A percentile compares a stretch with the other conserved stretches of the same genome.
Conservation (phyloP, 139 green algal genomes). For the Pseudopediastrum boryanum region DNA sequence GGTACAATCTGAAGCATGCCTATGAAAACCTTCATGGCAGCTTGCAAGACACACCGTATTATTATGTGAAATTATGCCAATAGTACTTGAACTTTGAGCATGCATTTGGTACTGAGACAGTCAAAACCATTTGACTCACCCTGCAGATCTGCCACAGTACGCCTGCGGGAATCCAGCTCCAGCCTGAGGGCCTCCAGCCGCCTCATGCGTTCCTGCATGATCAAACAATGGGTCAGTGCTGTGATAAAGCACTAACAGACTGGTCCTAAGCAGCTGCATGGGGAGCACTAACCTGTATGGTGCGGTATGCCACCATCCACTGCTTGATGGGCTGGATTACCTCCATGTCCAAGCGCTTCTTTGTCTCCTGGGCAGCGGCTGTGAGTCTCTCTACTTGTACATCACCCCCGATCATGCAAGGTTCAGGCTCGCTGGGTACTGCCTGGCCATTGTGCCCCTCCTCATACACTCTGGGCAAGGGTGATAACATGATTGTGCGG, state of each 20-base stretch:
- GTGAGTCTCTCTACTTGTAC: constrained; percentile 73
- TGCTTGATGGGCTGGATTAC: constrained; percentile 80
- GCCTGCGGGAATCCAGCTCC: constrained; percentile 83
- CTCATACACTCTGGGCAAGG: constrained; percentile 82
- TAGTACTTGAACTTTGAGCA: no score
- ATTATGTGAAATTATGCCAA: no score
- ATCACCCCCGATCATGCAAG: constrained; percentile 69
- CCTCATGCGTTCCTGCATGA: constrained; percentile 67
- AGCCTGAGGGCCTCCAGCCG: constrained; percentile 79
- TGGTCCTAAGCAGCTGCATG: no score
- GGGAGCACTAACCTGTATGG: constrained; percentile 54
- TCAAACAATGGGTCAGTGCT: no score
- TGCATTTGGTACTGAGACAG: no score
- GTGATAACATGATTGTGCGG: constrained; percentile 65
- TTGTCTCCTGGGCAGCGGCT: constrained; percentile 64
- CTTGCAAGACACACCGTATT: no score
- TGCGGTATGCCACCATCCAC: constrained; percentile 77
- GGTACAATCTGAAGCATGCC: no score
- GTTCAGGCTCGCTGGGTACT: constrained; percentile 57
- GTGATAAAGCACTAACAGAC: no score
- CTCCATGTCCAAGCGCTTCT: constrained; percentile 76
- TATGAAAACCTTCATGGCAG: no score
- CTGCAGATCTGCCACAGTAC: constrained; percentile 77
- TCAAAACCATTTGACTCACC: no score
- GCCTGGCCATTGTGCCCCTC: constrained; percentile 71